Base-by-base conservation (phyloP, 768 basidiomycete species). In the Calocybe gangraenosa region DNA sequence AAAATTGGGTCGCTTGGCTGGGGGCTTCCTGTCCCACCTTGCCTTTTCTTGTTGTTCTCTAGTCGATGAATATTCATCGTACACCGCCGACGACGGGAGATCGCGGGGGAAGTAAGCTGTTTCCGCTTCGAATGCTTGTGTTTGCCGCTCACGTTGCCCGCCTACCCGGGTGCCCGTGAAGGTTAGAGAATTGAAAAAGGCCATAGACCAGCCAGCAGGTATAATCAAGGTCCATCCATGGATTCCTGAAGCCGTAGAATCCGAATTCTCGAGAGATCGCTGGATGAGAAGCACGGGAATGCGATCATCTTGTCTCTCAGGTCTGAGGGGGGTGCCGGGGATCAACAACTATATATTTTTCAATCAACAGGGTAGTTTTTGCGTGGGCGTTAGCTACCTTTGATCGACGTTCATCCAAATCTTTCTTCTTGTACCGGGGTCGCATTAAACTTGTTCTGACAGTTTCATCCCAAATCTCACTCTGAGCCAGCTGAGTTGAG, bases 221-320 rank as follows among this genome's bases (percentile, higher is more conserved):
- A 95, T 61, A 37, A 96, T 70, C 7, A 99, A 67, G 7, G 84
- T 92, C 86, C 90, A 96, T 31, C 94, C 93, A 55, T 92, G 82
- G 22, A 92, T 67, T 1, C 74, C 68, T 51, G 71, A 68, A 8
- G 57, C 61, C 34, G 64, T 61, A 13, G 62, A 55, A 30, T 48
- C 49, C 7, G 59, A 54, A 13, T 55, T 48, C 49, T 81, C 79
- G 17, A 89, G 56, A 8, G 90, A 84, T 17, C 81, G 81, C 58
- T 93, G 92, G 6, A 94, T 77, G 37, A 99, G 75, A 32, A 97
- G 64, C 40, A 93, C 63, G 1, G 94, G 92, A 13, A 97, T 68
- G 14, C 87, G 82, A 59, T 89, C 82, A 59, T 99, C 95, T 55
- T 87, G 76, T 3, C 78, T 76, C 14, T 75, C 65, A 0, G 92